These are phyloP conservation scores for Pterothamnion heteromorphum DNA, from an alignment of 31 red algal genomes.

Conservation along the genomic window DNA sequence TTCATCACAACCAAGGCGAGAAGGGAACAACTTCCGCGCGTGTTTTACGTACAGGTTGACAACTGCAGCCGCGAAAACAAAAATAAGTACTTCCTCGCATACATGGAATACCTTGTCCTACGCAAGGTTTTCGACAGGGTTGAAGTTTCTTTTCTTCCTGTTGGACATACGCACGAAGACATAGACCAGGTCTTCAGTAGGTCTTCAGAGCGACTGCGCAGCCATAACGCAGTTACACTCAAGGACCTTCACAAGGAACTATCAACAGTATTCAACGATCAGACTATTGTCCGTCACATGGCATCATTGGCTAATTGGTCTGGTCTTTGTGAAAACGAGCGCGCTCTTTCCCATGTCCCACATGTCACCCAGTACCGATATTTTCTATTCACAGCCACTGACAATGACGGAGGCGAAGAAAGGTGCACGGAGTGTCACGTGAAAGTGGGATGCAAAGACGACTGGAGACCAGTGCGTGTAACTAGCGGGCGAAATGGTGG, in stretches of 20 bases:
- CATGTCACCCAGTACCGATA: too few species aligned
- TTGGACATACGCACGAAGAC: slow-evolving; percentile 42
- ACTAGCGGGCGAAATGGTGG: too few species aligned
- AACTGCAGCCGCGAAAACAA: slow-evolving; percentile 7
- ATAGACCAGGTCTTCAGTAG: slow-evolving; percentile 7
- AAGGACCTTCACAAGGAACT: neutral
- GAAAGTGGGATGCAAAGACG: too few species aligned
- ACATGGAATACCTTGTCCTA: slow-evolving; percentile 20
- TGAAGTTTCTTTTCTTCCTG: neutral
- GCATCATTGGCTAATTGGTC: too few species aligned
- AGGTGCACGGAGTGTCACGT: too few species aligned
- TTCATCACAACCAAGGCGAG: neutral
- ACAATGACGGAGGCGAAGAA: too few species aligned
- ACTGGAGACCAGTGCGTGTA: too few species aligned
- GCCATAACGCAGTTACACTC: neutral
- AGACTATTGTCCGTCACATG: neutral
- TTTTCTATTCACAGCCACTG: too few species aligned
- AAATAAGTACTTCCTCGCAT: slow-evolving; percentile 8
- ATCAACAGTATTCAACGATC: neutral
- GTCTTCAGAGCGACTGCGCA: neutral
- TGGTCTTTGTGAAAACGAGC: too few species aligned
- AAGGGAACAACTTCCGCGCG: neutral
- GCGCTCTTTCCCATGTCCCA: too few species aligned
- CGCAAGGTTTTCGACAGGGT: neutral
- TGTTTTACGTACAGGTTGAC: slow-evolving; percentile 18